Base-by-base conservation (phyloP, 1,284 basidiomycete genomes). In the Cryptococcus hybrid region DNA sequence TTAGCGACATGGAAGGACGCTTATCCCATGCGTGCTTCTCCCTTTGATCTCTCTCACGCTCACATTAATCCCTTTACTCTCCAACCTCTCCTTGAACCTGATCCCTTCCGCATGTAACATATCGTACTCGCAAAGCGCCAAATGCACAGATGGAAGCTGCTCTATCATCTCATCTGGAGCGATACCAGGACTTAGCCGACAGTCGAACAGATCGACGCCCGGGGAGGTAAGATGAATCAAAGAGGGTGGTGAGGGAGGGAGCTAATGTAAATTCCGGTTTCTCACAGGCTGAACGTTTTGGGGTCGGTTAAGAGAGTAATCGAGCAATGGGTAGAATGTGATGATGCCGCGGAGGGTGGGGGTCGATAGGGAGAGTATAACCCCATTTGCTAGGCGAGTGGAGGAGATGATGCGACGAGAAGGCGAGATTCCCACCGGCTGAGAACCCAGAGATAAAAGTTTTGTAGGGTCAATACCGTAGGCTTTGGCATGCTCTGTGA, bases 1-100 rank as follows among this genome's bases (percentile, higher is more conserved):
- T 65, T 18, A 54, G 53, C 3, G 38, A 42, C 35, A 62, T 13
- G 13, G 60, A 59, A 5, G 56, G 59, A 5, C 59, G 61, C 46
- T 64, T 67, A 45, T 71, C 66, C 62, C 62, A 71, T 7, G 61
- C 68, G 52, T 71, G 69, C 36, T 57, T 58, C 50, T 65, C 69
- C 8, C 62, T 12, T 61, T 42, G 7, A 71, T 60, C 51, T 53
- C 47, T 36, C 61, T 36, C 24, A 53, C 50, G 7, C 42, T 51
- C 7, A 63, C 63, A 7, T 56, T 51, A 51, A 61, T 63, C 2
- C 61, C 66, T 44, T 62, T 35, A 7, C 11, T 47, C 51, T 61
- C 34, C 34, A 67, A n/a, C 15, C 64, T 53, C 18, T 62, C 44
- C 44, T 37, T 39, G 40, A 71, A 66, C 18, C 40, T 47, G 50